Evolutionary conservation across 2,329 filamentous ascomycete species (phyloP).

Genomic region (Orbilia ellipsospora): DNA sequence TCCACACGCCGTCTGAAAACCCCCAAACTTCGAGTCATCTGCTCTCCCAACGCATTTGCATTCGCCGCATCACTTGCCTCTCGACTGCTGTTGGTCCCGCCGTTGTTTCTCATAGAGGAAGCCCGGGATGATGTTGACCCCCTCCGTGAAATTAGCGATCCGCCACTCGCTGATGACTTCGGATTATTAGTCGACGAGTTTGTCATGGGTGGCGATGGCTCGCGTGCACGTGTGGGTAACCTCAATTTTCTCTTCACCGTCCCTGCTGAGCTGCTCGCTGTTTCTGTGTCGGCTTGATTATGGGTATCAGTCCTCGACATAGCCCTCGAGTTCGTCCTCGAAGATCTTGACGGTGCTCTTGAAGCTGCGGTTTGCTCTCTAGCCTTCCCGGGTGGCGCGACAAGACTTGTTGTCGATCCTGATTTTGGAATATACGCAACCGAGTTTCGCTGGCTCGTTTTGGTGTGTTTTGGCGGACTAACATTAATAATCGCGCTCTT

Average conservation of each 20-base stretch:
- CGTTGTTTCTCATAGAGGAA: constrained; percentile 12
- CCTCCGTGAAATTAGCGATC: constrained; percentile 26
- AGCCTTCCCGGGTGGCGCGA: not conserved
- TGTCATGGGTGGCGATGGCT: constrained; percentile 40
- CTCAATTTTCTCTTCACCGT: constrained; percentile 41
- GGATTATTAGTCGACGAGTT: constrained; percentile 36
- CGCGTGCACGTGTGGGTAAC: constrained; percentile 36
- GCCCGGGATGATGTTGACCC: constrained; percentile 31
- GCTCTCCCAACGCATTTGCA: constrained; percentile 48
- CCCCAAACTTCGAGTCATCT: constrained; percentile 44
- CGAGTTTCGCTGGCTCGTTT: constrained; percentile 40
- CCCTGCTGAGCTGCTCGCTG: constrained; percentile 24
- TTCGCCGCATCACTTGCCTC: constrained; percentile 44
- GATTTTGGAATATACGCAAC: constrained; percentile 30
- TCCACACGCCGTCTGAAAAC: constrained; percentile 49
- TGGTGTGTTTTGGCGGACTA: constrained; percentile 38
- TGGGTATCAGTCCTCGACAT: constrained; percentile 29
- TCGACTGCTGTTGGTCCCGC: constrained; percentile 17
- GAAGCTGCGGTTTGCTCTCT: constrained; percentile 21
- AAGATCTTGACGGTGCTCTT: constrained; percentile 31
- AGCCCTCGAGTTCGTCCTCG: constrained; percentile 20
- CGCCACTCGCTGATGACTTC: constrained; percentile 15
- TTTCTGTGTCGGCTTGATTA: constrained; percentile 37
- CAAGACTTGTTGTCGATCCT: constrained; percentile 18
- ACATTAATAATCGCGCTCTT: constrained; percentile 50